A percentile compares a stretch with the other conserved stretches of the same genome.
These are phyloP conservation scores for Zalaria obscura DNA, from an alignment of 2,329 filamentous ascomycete genomes.

Conservation along the genomic window DNA sequence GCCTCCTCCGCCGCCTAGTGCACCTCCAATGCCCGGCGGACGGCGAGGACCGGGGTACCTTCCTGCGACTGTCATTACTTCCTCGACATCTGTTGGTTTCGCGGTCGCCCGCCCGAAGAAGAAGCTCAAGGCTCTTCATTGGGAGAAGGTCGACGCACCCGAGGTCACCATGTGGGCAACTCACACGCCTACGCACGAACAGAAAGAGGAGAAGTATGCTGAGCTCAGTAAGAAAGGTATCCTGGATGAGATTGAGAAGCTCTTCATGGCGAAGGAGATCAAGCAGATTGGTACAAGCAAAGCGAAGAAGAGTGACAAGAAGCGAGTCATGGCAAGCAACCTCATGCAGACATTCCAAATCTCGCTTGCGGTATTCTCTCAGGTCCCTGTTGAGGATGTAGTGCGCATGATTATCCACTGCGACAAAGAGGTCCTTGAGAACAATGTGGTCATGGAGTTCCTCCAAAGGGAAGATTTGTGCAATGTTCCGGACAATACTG, in stretches of 20 bases:
- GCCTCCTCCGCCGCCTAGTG: conserved; percentile 50
- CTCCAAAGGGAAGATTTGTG: conserved; percentile 84
- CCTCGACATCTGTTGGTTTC: conserved; percentile 49
- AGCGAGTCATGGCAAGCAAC: conserved; percentile 87
- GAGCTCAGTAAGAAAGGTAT: conserved; percentile 91
- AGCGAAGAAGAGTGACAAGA: conserved; percentile 84
- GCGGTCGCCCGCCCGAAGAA: conserved; percentile 86
- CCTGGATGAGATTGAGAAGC: conserved; percentile 89
- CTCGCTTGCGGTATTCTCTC: conserved; percentile 85
- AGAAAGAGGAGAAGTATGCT: conserved; percentile 88
- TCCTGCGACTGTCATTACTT: conserved; percentile 42
- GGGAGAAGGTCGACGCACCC: conserved; percentile 94
- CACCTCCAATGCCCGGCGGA: conserved; percentile 45
- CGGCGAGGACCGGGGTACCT: conserved; percentile 56
- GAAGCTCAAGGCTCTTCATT: conserved; percentile 98
- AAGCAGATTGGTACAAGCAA: conserved; percentile 62
- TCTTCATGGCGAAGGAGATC: conserved; percentile 95
- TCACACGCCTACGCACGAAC: conserved; percentile 72
- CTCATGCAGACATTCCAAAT: conserved; percentile 87
- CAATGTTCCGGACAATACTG: conserved; percentile 77
- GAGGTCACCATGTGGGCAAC: conserved; percentile 87
- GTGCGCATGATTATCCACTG: conserved; percentile 93
- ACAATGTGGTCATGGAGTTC: conserved; percentile 91
- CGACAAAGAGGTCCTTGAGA: conserved; percentile 77
- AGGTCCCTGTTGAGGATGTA: conserved; percentile 67